A percentile compares a stretch with the other conserved stretches of the same genome.
These are phyloP conservation scores for Taphrina betulina DNA, from an alignment of 1,139 yeast genomes.

Conservation along the genomic window DNA sequence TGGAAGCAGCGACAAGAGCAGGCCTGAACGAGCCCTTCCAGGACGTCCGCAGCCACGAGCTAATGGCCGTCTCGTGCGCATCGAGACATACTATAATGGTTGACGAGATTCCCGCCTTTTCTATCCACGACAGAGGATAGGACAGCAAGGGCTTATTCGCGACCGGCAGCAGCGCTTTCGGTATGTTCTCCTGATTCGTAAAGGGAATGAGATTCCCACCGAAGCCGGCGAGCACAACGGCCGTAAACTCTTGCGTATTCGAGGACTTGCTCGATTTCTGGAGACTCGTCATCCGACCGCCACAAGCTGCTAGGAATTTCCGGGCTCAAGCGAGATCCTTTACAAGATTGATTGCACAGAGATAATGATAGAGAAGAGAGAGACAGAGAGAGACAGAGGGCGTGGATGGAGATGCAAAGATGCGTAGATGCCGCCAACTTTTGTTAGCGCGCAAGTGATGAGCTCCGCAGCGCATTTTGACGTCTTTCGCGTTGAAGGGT, in stretches of 20 bases:
- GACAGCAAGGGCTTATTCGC: conserved; percentile 90
- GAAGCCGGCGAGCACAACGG: conserved; percentile 35
- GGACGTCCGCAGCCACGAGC: conserved; percentile 36
- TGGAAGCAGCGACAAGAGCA: conserved; percentile 35
- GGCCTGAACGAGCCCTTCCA: conserved; percentile 38
- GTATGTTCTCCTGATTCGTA: conserved; percentile 41
- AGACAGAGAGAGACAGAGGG: too few relatives aligned
- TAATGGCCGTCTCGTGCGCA: conserved; percentile 43
- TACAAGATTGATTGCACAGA: too few relatives aligned
- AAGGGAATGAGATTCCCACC: conserved; percentile 36
- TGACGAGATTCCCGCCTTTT: conserved; percentile 68
- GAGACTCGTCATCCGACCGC: too few relatives aligned
- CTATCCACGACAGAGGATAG: conserved; percentile 91
- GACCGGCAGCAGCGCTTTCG: conserved; percentile 84
- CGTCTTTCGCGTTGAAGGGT: not conserved
- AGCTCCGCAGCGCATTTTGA: too few relatives aligned
- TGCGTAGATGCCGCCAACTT: too few relatives aligned
- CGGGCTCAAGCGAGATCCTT: too few relatives aligned
- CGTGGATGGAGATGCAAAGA: too few relatives aligned
- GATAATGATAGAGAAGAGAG: too few relatives aligned
- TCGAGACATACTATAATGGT: conserved; percentile 56
- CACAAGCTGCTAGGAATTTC: too few relatives aligned
- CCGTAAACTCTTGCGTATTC: conserved; percentile 32
- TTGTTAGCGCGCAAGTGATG: too few relatives aligned
- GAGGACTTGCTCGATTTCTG: conserved; percentile 2